These are phyloP conservation scores for Nitzschia sp. DNA, from an alignment of 108 stramenopile species.

Conservation along the genomic window DNA sequence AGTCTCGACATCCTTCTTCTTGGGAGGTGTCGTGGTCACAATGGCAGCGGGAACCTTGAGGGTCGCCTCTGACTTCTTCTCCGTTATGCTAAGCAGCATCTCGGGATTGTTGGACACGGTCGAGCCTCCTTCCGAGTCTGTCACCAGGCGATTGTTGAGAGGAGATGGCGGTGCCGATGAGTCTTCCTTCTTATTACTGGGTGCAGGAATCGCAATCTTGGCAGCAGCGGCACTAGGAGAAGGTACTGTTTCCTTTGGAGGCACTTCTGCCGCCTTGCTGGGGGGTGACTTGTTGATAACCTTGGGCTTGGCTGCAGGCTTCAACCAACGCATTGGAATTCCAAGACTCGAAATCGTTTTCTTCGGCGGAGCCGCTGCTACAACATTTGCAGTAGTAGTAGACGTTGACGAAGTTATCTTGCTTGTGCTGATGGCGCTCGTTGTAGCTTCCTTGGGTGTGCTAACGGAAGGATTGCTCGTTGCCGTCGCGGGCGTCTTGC, in stretches of 20 bases:
- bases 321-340: constrained; percentile 35
- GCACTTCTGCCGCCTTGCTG: not conserved
- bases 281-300: not conserved
- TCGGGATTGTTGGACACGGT: constrained; percentile 21
- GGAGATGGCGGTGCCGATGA: constrained; percentile 10
- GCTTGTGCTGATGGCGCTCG: not conserved
- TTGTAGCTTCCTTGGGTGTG: too few relatives aligned
- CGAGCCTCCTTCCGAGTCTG: constrained; percentile 39
- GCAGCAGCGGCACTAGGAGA: not conserved
- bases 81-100: not conserved
- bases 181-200: not conserved
- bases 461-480: too few relatives aligned
- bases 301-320: constrained; percentile 22
- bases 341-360: constrained; percentile 11
- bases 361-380: not conserved
- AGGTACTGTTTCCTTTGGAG: not conserved
- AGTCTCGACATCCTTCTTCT: not conserved
- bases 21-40: constrained; percentile 7
- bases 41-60: constrained; percentile 27
- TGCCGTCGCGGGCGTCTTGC: too few relatives aligned
- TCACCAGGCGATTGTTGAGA: constrained; percentile 22
- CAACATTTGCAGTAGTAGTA: not conserved
- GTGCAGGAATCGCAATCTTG: not conserved
- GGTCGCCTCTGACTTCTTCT: not conserved
- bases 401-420: too few relatives aligned